Percentiles rank a stretch among this genome's conserved stretches.
phyloP scores from a whole-genome alignment of 2,329 filamentous ascomycete genomes.

The Xylariaceae sp. region DNA sequence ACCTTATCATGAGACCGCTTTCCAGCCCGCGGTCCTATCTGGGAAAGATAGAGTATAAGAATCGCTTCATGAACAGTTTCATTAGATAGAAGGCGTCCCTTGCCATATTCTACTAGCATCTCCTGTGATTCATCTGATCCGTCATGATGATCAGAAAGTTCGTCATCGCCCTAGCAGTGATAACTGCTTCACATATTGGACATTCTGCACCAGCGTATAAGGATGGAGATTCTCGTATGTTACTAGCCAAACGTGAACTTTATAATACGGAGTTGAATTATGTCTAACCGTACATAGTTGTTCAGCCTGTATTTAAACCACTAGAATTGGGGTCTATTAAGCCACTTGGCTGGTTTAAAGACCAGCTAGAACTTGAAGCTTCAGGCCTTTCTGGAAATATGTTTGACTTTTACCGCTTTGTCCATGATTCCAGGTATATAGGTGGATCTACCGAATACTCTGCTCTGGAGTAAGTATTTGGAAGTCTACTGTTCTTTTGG shows the following conservation, averaged over 20 bases:
- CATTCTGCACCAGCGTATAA: conserved; percentile 5
- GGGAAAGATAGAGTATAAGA: conserved; percentile 10
- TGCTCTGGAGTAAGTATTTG: conserved; percentile 40
- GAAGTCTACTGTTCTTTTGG: not conserved
- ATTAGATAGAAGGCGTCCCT: not conserved
- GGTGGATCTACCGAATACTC: conserved; percentile 55
- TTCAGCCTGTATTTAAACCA: conserved; percentile 25
- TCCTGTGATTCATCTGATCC: not conserved
- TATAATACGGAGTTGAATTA: not conserved
- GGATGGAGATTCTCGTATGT: conserved; percentile 11
- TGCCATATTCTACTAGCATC: not conserved
- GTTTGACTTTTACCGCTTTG: conserved; percentile 56
- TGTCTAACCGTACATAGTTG: conserved; percentile 19
- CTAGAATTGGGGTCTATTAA: conserved; percentile 27
- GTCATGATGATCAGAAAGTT: conserved; percentile 3
- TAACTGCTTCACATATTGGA: conserved; percentile 1
- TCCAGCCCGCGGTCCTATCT: not conserved
- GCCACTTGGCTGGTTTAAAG: conserved; percentile 28
- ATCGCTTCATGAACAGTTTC: not conserved
- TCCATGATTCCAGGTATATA: conserved; percentile 52
- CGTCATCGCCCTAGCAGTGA: conserved; percentile 6
- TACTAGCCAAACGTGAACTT: no score
- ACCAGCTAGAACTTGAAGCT: conserved; percentile 29
- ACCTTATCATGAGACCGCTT: conserved; percentile 4
- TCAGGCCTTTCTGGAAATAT: conserved; percentile 32